A percentile compares a stretch with the other conserved stretches of the same genome.
Conservation (phyloP, 345 rosid genomes). For the Viola odorata region DNA sequence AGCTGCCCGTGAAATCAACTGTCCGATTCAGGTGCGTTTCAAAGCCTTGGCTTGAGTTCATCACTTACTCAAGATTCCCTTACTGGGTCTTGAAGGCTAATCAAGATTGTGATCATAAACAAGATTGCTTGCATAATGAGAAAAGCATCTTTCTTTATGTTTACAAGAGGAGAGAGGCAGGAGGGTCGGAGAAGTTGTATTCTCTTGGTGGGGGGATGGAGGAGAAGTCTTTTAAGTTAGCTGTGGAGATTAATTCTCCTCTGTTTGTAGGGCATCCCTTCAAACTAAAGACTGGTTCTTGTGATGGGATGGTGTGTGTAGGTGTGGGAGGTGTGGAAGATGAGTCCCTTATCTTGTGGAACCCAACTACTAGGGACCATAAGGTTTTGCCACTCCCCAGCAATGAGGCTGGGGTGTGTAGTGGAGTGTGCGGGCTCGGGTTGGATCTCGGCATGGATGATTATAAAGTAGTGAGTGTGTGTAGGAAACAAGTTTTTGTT, state of each 20-base stretch:
- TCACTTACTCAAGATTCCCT: conserved; percentile 2
- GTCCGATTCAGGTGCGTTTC: conserved; percentile 29
- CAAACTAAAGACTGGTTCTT: conserved; percentile 2
- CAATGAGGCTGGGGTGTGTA: not conserved
- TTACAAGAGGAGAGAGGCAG: too few relatives aligned
- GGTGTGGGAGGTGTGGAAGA: not conserved
- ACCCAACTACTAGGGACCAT: conserved; percentile 4
- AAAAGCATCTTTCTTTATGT: too few relatives aligned
- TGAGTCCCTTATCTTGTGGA: conserved; percentile 1
- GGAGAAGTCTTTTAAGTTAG: conserved; percentile 1
- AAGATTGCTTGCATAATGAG: not conserved
- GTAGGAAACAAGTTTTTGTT: not conserved
- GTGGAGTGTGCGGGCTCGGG: too few relatives aligned
- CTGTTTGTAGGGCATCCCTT: not conserved
- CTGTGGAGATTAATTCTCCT: not conserved
- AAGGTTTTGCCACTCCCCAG: conserved; percentile 1
- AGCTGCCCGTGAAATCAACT: conserved; percentile 23
- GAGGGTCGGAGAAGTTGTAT: not conserved
- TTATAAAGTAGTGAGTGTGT: conserved; percentile 5
- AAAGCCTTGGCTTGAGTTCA: conserved; percentile 11
- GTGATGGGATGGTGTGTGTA: conserved; percentile 8
- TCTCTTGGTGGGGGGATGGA: not conserved
- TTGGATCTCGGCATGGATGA: not conserved
- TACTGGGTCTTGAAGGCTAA: not conserved
- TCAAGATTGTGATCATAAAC: conserved; percentile 2